Evolutionary conservation across 129 eudicot species (phyloP), one percentile per base, ranked within the genome.

Genomic region (Artemisia tridentata): DNA sequence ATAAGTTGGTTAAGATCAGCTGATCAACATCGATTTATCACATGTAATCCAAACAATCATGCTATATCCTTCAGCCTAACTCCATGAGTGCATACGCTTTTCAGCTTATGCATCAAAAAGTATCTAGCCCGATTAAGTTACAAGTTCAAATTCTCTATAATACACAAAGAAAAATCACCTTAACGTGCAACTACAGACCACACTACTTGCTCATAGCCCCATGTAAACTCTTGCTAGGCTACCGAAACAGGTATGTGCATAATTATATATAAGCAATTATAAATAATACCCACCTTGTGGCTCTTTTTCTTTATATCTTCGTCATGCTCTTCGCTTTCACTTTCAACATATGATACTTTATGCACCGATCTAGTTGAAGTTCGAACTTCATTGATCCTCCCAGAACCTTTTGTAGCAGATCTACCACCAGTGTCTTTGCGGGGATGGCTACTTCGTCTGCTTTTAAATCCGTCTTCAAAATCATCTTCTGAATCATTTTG

Each of bases 341-440:
- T 90, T 83, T 95, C 99, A 25, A 49, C 96, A 77, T 95, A 95
- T 68, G 99, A 95, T n/a, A 95, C 96, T 85, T 88, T 95, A 65
- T 96, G 87, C 62, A 83, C 86, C 3, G 97, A 87, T 57, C 99
- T 84, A 59, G 83, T 81, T 71, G 99, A 95, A 48, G 93, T 80
- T 54, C 99, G 80, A 27, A 80, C 73, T 64, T 90, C 99, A 81
- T 79, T 88, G 65, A 65, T 80, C 83, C 88, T 85, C 38, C 79
- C 68, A 54, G 89, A 82, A 72, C 55, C 74, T 72, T 77, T 83
- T 15, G 79, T 54, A 60, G 80, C 53, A 62, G 82, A 82, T 61
- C 77, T 81, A 60, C 78, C 84, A 61, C 75, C 84, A 69, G 65
- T 77, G 67, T 82, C 84, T 62, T 80, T 75, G 54, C 82, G 86